Base-by-base conservation (phyloP, 805 yeast genomes). In the Kuraishia borneana region DNA sequence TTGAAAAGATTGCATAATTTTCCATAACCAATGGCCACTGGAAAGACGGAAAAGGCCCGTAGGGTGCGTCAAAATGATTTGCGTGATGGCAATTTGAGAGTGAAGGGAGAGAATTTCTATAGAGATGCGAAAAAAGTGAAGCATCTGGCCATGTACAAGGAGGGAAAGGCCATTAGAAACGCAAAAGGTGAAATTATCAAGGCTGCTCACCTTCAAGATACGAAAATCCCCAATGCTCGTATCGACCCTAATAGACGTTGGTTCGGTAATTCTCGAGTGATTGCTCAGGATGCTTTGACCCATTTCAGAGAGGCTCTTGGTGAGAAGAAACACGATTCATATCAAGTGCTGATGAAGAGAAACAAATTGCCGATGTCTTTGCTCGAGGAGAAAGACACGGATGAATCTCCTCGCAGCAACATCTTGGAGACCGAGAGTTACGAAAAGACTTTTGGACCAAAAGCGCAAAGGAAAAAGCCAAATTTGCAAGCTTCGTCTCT, bases 181-280 rank as follows among this genome's bases (percentile, higher is more conserved):
- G 84, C 85, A 34, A 68, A 74, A 42, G 97, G 97, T 51, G 95
- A 87, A 21, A 70, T 88, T 39, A 70, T 85, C 36, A 68, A 73
- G 51, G 95, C 95, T 30, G 96, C 97, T 14, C 77, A 75, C 20
- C 69, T 89, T 38, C 98, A 89, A 56, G 78, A 83, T 45, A 76
- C 85, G 3, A 88, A 85, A 42, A 68, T 83, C 20, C 97, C 97
- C 10, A 74, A 66, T 42, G 97, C 97, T 2, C 69, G 98, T 40
- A 94, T 89, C 30, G 95, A 84, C 53, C 97, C 98, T 5, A 89
- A 89, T 57, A 74, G 95, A 56, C 75, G 94, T 53, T 89, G 97
- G 98, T 92, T 92, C 53, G 96, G 96, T 32, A 92, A 87, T 60
- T 85, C 98, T 10, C 74, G 98, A 52, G 98, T 89, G 27, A 89